Conservation (phyloP, 2,329 filamentous ascomycete species). For the Colletotrichum sp. region DNA sequence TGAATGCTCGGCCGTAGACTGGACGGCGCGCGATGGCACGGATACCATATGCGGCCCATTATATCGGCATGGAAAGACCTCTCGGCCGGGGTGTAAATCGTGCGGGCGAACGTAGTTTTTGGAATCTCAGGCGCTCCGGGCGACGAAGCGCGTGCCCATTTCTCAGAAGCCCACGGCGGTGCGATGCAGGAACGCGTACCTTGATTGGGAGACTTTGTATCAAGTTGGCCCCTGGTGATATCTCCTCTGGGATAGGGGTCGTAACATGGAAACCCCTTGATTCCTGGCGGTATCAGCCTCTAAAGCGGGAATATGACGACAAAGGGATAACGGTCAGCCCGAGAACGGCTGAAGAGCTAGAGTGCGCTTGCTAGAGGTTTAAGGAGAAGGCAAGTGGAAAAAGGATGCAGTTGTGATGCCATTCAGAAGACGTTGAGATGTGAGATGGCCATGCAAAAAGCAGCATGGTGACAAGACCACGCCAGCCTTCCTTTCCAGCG, state of each 20-base stretch:
- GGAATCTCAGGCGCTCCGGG: not conserved
- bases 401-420: not conserved
- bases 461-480: not conserved
- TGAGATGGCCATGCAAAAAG: not conserved
- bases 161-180: not conserved
- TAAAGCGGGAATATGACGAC: not conserved
- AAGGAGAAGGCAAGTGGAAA: not conserved
- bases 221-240: constrained; percentile 6
- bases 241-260: not conserved
- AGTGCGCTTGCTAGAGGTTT: not conserved
- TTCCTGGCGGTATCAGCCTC: not conserved
- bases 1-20: not conserved
- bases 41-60: not conserved
- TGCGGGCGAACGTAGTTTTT: not conserved
- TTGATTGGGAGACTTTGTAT: not conserved
- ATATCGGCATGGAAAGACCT: not conserved
- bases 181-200: not conserved
- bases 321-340: not conserved
- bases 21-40: not conserved
- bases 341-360: not conserved
- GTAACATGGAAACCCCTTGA: not conserved
- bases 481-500: not conserved
- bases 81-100: not conserved
- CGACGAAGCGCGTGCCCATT: not conserved
- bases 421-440: not conserved